phyloP scores from a whole-genome alignment of 495 filamentous ascomycete species.

The Acidomyces sp. region DNA sequence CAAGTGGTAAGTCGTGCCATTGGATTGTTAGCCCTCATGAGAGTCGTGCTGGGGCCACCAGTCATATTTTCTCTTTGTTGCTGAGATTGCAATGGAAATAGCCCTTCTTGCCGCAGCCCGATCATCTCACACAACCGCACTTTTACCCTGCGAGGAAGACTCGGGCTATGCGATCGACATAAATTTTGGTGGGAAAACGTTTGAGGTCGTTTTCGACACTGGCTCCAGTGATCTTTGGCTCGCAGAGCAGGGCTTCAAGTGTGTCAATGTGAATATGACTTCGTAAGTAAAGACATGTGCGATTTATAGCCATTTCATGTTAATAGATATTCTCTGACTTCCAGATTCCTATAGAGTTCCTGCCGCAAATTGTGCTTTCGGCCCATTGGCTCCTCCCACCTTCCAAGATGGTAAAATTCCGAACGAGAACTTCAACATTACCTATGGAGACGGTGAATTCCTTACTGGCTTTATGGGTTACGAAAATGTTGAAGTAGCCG shows the following conservation, averaged over 20 bases:
- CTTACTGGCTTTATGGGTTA: slow-evolving; percentile 44
- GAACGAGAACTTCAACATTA: slow-evolving; percentile 42
- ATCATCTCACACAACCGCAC: not conserved
- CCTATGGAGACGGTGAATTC: slow-evolving; percentile 47
- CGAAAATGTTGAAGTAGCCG: slow-evolving; percentile 41
- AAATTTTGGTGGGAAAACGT: slow-evolving; percentile 32
- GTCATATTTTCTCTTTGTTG: too few relatives aligned
- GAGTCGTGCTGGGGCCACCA: too few relatives aligned
- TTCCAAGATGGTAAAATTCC: slow-evolving; percentile 32
- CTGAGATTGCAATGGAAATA: too few relatives aligned
- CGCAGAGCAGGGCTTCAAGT: slow-evolving; percentile 37
- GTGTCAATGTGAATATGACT: slow-evolving; percentile 28
- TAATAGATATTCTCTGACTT: too few relatives aligned
- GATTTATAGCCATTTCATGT: too few relatives aligned
- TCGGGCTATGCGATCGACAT: slow-evolving; percentile 11
- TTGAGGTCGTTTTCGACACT: slow-evolving; percentile 45
- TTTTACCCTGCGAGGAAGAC: slow-evolving; percentile 4
- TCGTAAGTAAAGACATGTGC: too few relatives aligned
- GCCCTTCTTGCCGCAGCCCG: not conserved
- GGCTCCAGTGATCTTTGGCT: slow-evolving; percentile 52
- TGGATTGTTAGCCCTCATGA: too few relatives aligned
- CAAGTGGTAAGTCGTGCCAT: not conserved
- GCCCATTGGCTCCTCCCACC: slow-evolving; percentile 31
- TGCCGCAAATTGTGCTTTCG: slow-evolving; percentile 35
- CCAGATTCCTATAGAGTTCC: too few relatives aligned